phyloP scores from a whole-genome alignment of 805 yeast genomes.

The Wickerhamomyces hampshirensis region DNA sequence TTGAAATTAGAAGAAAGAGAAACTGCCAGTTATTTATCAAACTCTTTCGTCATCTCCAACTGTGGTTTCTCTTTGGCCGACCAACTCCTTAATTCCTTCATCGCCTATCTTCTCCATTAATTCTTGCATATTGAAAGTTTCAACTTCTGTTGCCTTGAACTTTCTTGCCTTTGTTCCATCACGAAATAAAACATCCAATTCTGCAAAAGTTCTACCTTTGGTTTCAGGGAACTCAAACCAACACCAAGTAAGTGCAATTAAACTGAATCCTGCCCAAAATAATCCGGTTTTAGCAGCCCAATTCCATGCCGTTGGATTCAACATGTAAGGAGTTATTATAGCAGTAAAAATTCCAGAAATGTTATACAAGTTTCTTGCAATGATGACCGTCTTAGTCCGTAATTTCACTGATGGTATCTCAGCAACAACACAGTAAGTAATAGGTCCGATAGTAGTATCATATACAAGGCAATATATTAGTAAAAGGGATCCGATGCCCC shows the following conservation, averaged over 20 bases:
- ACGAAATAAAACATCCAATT: constrained; percentile 47
- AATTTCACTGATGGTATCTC: constrained; percentile 36
- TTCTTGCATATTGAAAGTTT: constrained; percentile 18
- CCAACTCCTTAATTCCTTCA: constrained; percentile 15
- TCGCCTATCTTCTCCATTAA: constrained; percentile 17
- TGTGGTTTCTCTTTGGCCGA: constrained; percentile 6
- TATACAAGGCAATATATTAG: constrained; percentile 29
- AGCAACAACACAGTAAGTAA: constrained; percentile 34
- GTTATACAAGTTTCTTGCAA: constrained; percentile 29
- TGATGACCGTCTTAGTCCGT: constrained; percentile 37
- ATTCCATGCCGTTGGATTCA: constrained; percentile 40
- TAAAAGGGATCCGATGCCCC: constrained; percentile 29
- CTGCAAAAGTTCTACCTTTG: constrained; percentile 48
- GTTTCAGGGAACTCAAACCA: constrained; percentile 57
- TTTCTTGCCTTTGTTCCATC: constrained; percentile 27
- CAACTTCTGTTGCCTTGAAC: constrained; percentile 23
- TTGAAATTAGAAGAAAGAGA: too few species aligned
- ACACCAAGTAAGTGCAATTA: constrained; percentile 32
- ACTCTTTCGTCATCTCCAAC: neutral
- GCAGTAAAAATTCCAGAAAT: constrained; percentile 30
- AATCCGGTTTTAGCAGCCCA: constrained; percentile 41
- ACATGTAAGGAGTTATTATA: constrained; percentile 40
- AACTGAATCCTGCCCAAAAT: constrained; percentile 37
- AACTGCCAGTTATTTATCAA: neutral
- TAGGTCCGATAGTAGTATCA: constrained; percentile 36